A percentile compares a stretch with the other conserved stretches of the same genome.
These are phyloP conservation scores for Verbascum thapsus DNA, from an alignment of 257 asterid genomes.

Conservation along the genomic window DNA sequence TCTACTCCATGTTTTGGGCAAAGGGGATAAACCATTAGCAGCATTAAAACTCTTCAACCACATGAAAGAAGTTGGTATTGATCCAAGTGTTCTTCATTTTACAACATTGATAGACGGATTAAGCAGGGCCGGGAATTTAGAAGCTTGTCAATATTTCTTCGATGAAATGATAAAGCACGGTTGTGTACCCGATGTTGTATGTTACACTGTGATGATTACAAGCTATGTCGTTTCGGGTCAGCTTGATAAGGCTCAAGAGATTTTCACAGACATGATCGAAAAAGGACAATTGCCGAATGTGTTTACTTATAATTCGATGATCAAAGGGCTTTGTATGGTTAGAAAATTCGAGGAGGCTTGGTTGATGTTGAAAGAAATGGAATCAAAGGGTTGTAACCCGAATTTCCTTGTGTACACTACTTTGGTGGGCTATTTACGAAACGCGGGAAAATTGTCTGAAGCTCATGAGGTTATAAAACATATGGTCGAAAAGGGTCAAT, in stretches of 20 bases:
- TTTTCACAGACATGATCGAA: constrained; percentile 64
- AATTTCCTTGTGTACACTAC: constrained; percentile 94
- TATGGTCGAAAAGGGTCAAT: constrained; percentile 86
- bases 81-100: constrained; percentile 81
- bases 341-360: constrained; percentile 78
- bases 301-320: constrained; percentile 93
- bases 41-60: constrained; percentile 85
- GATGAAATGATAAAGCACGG: constrained; percentile 72
- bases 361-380: constrained; percentile 88
- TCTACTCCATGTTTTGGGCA: constrained; percentile 87
- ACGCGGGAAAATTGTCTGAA: constrained; percentile 75
- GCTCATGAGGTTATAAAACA: constrained; percentile 77
- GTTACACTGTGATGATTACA: constrained; percentile 89
- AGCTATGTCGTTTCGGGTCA: constrained; percentile 77
- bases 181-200: constrained; percentile 79
- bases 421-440: constrained; percentile 69
- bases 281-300: constrained; percentile 87
- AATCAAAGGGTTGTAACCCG: constrained; percentile 79
- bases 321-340: constrained; percentile 82
- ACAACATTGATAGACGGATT: constrained; percentile 92
- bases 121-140: constrained; percentile 89
- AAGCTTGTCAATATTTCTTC: constrained; percentile 78
- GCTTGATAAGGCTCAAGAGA: constrained; percentile 61
- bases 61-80: constrained; percentile 78
- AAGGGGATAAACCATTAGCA: constrained; percentile 76